Evolutionary conservation across 768 basidiomycete species (phyloP), one percentile per base, ranked within the genome.

Genomic region (Xerocomus spinulosus): DNA sequence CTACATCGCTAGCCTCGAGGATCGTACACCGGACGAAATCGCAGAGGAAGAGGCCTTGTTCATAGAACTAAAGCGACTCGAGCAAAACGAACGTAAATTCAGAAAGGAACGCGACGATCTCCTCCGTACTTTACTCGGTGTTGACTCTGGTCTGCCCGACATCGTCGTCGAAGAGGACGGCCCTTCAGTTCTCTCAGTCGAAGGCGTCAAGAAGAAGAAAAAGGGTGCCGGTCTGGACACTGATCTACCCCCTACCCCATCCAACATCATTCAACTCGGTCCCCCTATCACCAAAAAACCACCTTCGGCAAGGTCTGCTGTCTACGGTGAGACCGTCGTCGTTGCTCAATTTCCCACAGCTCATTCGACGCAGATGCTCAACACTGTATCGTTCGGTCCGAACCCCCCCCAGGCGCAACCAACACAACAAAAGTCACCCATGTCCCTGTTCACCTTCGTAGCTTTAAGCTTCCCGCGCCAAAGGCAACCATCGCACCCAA

Each of bases 31-130:
- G 4, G 82, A 87, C 41, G 91, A 97, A 69, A 85, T 95, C 36
- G 86, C 85, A 15, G 94, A 99, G 64, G 96, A 98, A 73, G 94
- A 97, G 58, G 87, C 91, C 8, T 74, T 99, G 3, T 97, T 89
- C 68, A 71, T 97, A 52, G 92, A 97, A 66, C 78, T 95, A 42
- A 93, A 94, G 61, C 82, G 91, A n/a, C 76, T 99, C 42, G 94
- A 97, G 63, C 95, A 97, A 68, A 90, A 78, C 50, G 93, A 96
- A 63, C 78, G 86, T 26, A 78, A 77, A 44, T 97, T 93, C 73
- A 87, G 86, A 68, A 82, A 81, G 54, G 92, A 96, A 17, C 75
- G 93, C 15, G 92, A 96, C 48, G 89, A 91, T 36, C 77, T 97
- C 21, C 74, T 97, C 51, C 79, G 88, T 25, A 87, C 83, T 0